These are phyloP conservation scores for Monilinia vaccinii-corymbosi DNA, from an alignment of 2,329 filamentous ascomycete genomes.

Conservation along the genomic window DNA sequence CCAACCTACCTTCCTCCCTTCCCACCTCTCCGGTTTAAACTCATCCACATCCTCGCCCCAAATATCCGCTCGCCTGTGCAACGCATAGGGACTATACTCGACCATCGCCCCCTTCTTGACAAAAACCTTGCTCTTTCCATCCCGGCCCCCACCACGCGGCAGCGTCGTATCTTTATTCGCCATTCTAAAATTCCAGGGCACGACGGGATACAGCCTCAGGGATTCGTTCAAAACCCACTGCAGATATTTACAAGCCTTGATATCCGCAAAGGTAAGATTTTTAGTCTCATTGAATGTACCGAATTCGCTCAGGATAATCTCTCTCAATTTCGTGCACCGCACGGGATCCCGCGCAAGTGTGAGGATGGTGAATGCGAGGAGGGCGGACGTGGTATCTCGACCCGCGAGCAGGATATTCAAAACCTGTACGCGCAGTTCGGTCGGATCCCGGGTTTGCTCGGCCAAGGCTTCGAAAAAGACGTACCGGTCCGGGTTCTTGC, in stretches of 20 bases:
- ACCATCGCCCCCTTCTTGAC: slow-evolving; percentile 25
- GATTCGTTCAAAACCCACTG: slow-evolving; percentile 30
- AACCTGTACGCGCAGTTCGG: slow-evolving; percentile 41
- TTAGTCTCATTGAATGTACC: slow-evolving; percentile 27
- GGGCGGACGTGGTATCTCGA: slow-evolving; percentile 47
- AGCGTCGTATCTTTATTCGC: slow-evolving; percentile 28
- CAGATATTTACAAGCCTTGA: slow-evolving; percentile 26
- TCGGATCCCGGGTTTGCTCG: slow-evolving; percentile 36
- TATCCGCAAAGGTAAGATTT: slow-evolving; percentile 22
- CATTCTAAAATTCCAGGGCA: slow-evolving; percentile 42
- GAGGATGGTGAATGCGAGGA: slow-evolving; percentile 32
- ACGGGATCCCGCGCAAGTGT: slow-evolving; percentile 29
- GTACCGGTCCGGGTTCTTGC: slow-evolving; percentile 25
- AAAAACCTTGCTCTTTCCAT: slow-evolving; percentile 29
- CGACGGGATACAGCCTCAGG: slow-evolving; percentile 44
- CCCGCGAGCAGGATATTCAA: slow-evolving; percentile 48
- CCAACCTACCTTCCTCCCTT: slow-evolving; percentile 36
- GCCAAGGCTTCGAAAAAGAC: slow-evolving; percentile 49
- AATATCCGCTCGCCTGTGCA: slow-evolving; percentile 32
- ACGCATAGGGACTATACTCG: slow-evolving; percentile 27
- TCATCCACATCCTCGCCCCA: slow-evolving; percentile 31
- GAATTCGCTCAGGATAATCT: slow-evolving; percentile 32
- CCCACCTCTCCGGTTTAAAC: slow-evolving; percentile 33
- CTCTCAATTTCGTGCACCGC: slow-evolving; percentile 36
- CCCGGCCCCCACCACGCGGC: slow-evolving; percentile 31